Percentiles rank a stretch among this genome's conserved stretches.
Evolutionary conservation across 306 rosid genomes (phyloP).

Genomic region (Spatholobus suberectus): DNA sequence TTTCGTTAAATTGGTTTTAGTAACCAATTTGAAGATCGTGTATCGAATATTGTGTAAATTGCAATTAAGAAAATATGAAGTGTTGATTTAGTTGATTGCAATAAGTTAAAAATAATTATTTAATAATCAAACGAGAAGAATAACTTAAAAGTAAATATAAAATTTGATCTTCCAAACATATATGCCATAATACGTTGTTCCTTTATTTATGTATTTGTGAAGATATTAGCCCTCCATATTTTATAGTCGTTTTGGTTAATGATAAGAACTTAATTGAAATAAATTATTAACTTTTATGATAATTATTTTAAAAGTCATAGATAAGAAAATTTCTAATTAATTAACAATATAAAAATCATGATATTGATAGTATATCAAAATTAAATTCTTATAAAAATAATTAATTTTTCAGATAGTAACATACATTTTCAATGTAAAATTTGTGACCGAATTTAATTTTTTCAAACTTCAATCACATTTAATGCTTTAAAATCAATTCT

Average conservation of each 20-base stretch:
- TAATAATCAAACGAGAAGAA: not conserved
- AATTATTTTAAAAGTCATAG: not conserved
- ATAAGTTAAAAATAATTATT: not conserved
- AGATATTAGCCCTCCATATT: not conserved
- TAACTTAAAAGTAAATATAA: not conserved
- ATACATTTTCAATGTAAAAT: no score
- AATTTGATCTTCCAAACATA: not conserved
- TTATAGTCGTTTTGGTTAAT: no score
- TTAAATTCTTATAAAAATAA: not conserved
- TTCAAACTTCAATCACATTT: no score
- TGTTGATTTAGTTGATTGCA: not conserved
- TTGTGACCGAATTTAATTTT: no score
- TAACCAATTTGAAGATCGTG: constrained; percentile 3
- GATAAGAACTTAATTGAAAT: no score
- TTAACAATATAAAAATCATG: no score
- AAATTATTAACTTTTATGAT: not conserved
- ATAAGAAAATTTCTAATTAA: not conserved
- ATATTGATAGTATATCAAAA: not conserved
- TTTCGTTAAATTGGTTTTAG: not conserved
- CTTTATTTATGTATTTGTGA: not conserved
- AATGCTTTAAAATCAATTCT: not conserved
- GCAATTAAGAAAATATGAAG: not conserved
- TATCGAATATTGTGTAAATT: not conserved
- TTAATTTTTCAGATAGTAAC: no score
- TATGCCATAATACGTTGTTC: not conserved